Base-by-base conservation (phyloP, 768 basidiomycete species). In the Lactarius vividus region DNA sequence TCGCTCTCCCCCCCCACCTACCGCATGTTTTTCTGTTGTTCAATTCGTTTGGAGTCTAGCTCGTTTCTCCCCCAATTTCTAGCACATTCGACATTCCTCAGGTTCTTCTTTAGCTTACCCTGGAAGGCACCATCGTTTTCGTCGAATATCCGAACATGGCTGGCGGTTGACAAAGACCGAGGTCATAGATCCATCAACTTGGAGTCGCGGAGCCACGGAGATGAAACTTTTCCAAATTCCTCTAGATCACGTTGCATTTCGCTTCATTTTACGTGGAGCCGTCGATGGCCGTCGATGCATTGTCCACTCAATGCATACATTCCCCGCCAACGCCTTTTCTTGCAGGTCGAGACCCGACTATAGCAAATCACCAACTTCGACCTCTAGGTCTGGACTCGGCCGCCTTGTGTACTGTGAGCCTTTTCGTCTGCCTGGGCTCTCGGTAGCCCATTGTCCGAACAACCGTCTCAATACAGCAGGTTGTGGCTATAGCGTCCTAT, bases 191-290 rank as follows among this genome's bases (percentile, higher is more conserved):
- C 37, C 18, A 46, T 23, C 20, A n/a, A 20, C 56, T 33, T 56
- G 65, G 46, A 35, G 65, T 62, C 20, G 40, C 56, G 65, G 65
- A 31, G 40, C 29, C 29, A 53, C 65, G 65, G 65, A 66, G 39
- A 66, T 66, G 65, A 66, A 46, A 62, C 40, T 20, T 62, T 37
- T 35, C 54, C 65, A 62, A 64, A 42, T 26, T 2, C 4, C 40
- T 29, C 57, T 13, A 44, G 26, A 52, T 59, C 63, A 54, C 39
- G 28, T 18, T 40, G 3, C 39, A 7, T 37, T 44, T 23, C 10
- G 37, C 28, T 33, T 44, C 29, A 52, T 42, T 42, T 64, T 29
- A 59, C 63, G 31, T 59, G 18, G 20, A 49, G 15, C 33, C 23
- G 44, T 33, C 33, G 33, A 33, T 9, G 33, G 33, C 33, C 33